These are phyloP conservation scores for Nothophytophthora sp. DNA, from an alignment of 352 stramenopile genomes.

Conservation along the genomic window DNA sequence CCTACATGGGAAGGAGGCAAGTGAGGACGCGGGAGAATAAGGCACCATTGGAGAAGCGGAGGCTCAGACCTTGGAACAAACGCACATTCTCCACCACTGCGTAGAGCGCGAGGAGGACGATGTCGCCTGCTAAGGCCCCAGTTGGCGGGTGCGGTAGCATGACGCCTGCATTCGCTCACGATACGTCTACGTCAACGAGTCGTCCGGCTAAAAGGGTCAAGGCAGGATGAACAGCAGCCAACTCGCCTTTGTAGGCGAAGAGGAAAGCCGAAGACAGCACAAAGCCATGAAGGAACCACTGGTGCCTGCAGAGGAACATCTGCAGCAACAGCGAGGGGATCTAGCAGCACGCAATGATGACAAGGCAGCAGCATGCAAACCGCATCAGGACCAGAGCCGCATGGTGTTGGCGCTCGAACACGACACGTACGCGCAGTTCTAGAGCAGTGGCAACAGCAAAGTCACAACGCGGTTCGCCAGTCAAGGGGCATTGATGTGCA, in stretches of 20 bases:
- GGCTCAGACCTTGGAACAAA: conserved; percentile 81
- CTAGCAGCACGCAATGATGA: conserved; percentile 15
- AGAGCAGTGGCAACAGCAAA: too few relatives aligned
- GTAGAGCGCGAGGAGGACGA: conserved; percentile 69
- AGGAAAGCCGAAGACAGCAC: conserved; percentile 41
- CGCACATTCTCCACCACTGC: conserved; percentile 52
- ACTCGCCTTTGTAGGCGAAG: conserved; percentile 77
- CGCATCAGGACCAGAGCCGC: too few relatives aligned
- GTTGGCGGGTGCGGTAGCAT: conserved; percentile 54
- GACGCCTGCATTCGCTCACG: conserved; percentile 22
- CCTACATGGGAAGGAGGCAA: conserved; percentile 14
- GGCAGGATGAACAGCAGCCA: background rate
- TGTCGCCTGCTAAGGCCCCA: conserved; percentile 53
- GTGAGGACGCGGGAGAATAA: background rate
- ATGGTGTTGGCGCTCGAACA: too few relatives aligned
- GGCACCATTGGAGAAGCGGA: too few relatives aligned
- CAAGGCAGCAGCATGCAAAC: conserved; percentile 3
- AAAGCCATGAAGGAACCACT: conserved; percentile 70
- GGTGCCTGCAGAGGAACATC: conserved; percentile 68
- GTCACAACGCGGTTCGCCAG: too few relatives aligned
- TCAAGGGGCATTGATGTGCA: too few relatives aligned
- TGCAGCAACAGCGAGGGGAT: conserved; percentile 61
- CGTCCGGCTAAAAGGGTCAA: background rate
- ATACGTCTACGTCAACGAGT: conserved; percentile 4
- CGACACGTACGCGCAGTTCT: too few relatives aligned